Evolutionary conservation across 1,139 yeast genomes (phyloP), one percentile per base, ranked within the genome.

Genomic region (Yamadazyma taylorii): DNA sequence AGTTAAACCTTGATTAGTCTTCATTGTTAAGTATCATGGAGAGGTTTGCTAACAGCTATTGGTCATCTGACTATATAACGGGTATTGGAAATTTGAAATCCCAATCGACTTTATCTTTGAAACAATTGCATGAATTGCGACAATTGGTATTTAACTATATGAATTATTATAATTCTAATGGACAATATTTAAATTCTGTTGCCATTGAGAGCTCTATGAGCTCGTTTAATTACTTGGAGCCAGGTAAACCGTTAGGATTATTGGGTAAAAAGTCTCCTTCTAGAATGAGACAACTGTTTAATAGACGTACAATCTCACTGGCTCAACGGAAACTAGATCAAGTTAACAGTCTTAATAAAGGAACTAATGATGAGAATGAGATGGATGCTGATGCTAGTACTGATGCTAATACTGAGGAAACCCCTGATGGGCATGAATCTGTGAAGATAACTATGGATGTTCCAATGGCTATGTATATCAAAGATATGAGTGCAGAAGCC

Each of bases 21-120:
- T 12, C 14, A 25, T 5, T 16, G 14, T 12, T 7, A 13, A 16
- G n/a, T 13, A 19, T n/a, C 11, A 40, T 35, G 41, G 64, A 30
- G 21, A 16, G 37, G n/a, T 42, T 42, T 36, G 38, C 43, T 10
- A 40, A 42, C 28, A 5, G 49, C 27, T 71, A 64, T 53, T 72
- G 77, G 75, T 63, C 75, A 5, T 54, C 74, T 3, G 78, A 72
- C 53, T 68, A 63, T 43, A 53, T 51, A 27, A 50, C 67, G 4
- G 74, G 75, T 2, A 60, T 71, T 14, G 61, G 59, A 21, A 51
- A 45, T 31, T 48, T 72, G 26, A 49, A 57, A 14, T 42, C 46
- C 3, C 75, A 70, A 44, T 56, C 65, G 17, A 42, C 48, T 14
- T 51, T 57, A 19, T 68, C 75, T 10, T 48, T 71, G 22, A 51